A percentile compares a stretch with the other conserved stretches of the same genome.
Conservation (phyloP, 768 basidiomycete genomes). For the Russula earlei region DNA sequence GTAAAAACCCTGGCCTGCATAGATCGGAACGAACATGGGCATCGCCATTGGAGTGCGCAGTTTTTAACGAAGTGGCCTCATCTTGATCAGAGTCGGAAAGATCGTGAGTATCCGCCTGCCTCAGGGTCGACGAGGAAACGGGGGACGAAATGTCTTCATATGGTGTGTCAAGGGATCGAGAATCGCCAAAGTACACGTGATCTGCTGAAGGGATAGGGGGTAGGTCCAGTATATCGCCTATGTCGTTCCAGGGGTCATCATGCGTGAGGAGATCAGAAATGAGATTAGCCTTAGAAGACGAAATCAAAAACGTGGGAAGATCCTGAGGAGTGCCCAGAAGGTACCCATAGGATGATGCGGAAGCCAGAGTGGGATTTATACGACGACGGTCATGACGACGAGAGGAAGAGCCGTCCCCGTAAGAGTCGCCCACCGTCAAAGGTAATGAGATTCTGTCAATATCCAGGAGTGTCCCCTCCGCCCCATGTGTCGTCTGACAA, state of each 20-base stretch:
- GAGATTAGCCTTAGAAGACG: slow-evolving; percentile 3
- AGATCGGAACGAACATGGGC: background rate
- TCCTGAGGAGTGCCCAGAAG: background rate
- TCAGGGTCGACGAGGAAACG: background rate
- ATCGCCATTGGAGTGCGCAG: background rate
- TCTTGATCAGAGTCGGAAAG: background rate
- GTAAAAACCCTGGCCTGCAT: background rate
- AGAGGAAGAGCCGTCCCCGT: background rate
- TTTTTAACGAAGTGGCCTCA: background rate
- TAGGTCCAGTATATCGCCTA: slow-evolving; percentile 14
- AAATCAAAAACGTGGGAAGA: background rate
- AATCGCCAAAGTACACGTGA: background rate
- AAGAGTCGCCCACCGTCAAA: background rate
- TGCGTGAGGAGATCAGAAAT: slow-evolving; percentile 5
- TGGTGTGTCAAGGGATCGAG: background rate
- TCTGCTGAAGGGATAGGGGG: slow-evolving; percentile 12
- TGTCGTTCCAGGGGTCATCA: slow-evolving; percentile 17
- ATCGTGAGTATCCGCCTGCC: background rate
- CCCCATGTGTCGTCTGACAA: background rate
- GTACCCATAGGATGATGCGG: background rate
- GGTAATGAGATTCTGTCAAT: background rate
- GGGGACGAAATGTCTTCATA: background rate
- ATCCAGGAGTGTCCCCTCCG: background rate
- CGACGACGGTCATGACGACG: background rate
- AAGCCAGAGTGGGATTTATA: background rate